Percentiles rank a stretch among this genome's conserved stretches.
Evolutionary conservation across 805 yeast species (phyloP).

Genomic region (Yarrowia hollandica): DNA sequence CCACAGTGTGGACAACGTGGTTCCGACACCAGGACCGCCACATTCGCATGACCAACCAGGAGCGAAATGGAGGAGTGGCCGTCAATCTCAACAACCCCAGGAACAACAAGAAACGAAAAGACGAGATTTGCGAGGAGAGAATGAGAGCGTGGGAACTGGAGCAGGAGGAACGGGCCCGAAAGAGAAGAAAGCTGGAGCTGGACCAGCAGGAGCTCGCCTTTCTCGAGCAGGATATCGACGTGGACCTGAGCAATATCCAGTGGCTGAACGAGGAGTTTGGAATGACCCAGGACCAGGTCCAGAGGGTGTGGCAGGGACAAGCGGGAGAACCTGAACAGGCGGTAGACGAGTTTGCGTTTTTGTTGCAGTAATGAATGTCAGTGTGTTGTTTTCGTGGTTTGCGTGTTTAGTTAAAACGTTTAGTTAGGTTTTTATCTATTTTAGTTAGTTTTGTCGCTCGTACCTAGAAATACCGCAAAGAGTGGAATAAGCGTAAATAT

Average conservation of each 20-base stretch:
- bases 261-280: not conserved
- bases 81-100: conserved; percentile 2
- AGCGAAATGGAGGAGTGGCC: not conserved
- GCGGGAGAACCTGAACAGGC: too few relatives aligned
- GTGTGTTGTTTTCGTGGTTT: too few relatives aligned
- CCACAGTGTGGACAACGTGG: conserved; percentile 16
- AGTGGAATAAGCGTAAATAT: too few relatives aligned
- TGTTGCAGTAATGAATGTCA: too few relatives aligned
- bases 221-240: not conserved
- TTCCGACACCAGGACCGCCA: conserved; percentile 26
- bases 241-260: not conserved
- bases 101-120: not conserved
- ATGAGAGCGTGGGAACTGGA: not conserved
- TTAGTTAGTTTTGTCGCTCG: too few relatives aligned
- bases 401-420: too few relatives aligned
- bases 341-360: too few relatives aligned
- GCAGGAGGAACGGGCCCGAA: not conserved
- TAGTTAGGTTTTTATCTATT: too few relatives aligned
- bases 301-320: too few relatives aligned
- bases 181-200: too few relatives aligned
- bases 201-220: not conserved
- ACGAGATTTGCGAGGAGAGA: not conserved
- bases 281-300: not conserved
- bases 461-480: too few relatives aligned
- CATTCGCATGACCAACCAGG: conserved; percentile 11